Base-by-base conservation (phyloP, 1,139 yeast genomes). In the Pneumocystis carinii region DNA sequence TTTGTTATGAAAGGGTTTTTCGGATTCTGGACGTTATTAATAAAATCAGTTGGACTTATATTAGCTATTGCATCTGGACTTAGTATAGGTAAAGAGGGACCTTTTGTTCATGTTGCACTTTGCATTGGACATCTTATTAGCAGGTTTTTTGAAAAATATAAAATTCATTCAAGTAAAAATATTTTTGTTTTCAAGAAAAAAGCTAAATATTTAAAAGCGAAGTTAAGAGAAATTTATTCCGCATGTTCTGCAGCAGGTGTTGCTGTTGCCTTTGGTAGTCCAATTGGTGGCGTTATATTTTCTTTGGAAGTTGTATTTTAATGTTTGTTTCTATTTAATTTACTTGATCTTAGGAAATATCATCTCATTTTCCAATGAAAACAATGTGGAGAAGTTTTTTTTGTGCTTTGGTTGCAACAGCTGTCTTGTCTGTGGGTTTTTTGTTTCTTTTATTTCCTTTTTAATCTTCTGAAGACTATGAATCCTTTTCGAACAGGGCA, bases 401-500 rank as follows among this genome's bases (percentile, higher is more conserved):
- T 70, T 90, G 97, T 70, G 87, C 97, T 0, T 76, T 94, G 66
- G 82, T 90, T 1, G 97, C 97, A 0, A 94, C 92, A 0, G 82
- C 89, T 0, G 85, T 90, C 0, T 76, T 92, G 38, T 65, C 68
- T 3, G 66, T 65, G 59, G 14, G 29, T 42, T 42, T 19, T 19
- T 37, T 5, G 1, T 14, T 61, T 48, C 4, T 38, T 41, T 83
- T 87, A 38, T 29, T 38, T 7, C 35, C 7, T 53, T 7, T 29
- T 35, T 32, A 10, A n/a, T 35, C 12, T 19, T n/a, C 5, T 48
- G 4, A 19, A 19, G 48, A 48, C 32, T 0, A 78, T 90, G 69
- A 87, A 94, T 70, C 97, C 99, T 0, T 92, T 90, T 72, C 79
- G 97, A 71, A 88, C 94, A 0, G 98, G 98, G 1, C 96, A 90